Percentiles rank a stretch among this genome's conserved stretches.
Conservation (phyloP, 1,284 basidiomycete species). For the Cystobasidiaceae sp. region DNA sequence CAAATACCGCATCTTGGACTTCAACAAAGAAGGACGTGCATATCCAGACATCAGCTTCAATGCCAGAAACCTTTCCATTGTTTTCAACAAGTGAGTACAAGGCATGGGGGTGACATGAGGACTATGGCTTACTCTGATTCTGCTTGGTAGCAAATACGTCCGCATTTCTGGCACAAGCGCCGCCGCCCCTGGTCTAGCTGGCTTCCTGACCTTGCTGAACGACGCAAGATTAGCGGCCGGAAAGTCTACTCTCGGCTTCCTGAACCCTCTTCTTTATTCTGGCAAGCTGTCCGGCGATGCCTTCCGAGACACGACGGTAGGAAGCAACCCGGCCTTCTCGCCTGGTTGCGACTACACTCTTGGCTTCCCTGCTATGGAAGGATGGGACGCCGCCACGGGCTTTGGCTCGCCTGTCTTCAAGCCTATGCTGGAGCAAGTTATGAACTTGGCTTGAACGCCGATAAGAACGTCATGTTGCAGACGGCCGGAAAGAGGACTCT, state of each 20-base stretch:
- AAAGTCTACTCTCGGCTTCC: slow-evolving; percentile 55
- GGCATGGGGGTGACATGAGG: no score
- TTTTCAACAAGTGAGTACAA: neutral
- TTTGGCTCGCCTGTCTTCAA: slow-evolving; percentile 19
- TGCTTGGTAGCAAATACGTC: slow-evolving; percentile 43
- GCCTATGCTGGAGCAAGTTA: slow-evolving; percentile 17
- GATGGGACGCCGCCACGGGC: slow-evolving; percentile 32
- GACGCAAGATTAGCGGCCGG: slow-evolving; percentile 54
- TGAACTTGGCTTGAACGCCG: no score
- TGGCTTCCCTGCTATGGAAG: slow-evolving; percentile 48
- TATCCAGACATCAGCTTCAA: slow-evolving; percentile 17
- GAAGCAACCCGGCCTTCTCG: slow-evolving; percentile 54
- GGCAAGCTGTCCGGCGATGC: slow-evolving; percentile 46
- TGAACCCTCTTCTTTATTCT: slow-evolving; percentile 59
- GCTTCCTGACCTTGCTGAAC: slow-evolving; percentile 59
- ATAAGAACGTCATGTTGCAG: no score
- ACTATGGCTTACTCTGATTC: neutral
- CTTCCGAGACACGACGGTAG: slow-evolving; percentile 56
- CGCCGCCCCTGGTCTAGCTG: slow-evolving; percentile 49
- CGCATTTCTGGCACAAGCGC: slow-evolving; percentile 40
- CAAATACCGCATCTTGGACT: slow-evolving; percentile 1
- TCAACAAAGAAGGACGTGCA: slow-evolving; percentile 14
- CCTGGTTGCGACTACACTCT: slow-evolving; percentile 49
- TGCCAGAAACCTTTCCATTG: neutral
- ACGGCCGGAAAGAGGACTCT: no score